Evolutionary conservation across 305 asterid species (phyloP).

Genomic region (Stenogyne calaminthoides): DNA sequence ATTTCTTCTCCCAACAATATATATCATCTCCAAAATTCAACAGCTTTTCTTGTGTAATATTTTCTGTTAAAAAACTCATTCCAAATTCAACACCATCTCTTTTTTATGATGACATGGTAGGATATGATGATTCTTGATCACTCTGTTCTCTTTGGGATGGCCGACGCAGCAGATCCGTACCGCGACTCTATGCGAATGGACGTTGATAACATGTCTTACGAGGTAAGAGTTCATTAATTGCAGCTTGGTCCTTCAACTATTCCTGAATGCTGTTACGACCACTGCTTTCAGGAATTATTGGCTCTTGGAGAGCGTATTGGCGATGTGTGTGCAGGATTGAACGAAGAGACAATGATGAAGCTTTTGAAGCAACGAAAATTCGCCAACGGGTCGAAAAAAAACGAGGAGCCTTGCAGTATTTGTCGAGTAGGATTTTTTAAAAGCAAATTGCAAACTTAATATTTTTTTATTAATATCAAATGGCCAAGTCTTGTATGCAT

Average conservation of each 20-base stretch:
- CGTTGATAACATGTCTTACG: slow-evolving; percentile 96
- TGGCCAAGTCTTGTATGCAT: too few species aligned
- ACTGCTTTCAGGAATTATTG: slow-evolving; percentile 65
- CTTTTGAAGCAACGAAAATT: slow-evolving; percentile 65
- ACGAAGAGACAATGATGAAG: slow-evolving; percentile 57
- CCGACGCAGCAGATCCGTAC: slow-evolving; percentile 73
- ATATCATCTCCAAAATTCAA: too few species aligned
- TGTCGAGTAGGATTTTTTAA: slow-evolving; percentile 88
- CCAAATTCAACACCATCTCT: slow-evolving; percentile 5
- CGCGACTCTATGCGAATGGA: slow-evolving; percentile 96
- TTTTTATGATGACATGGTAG: slow-evolving; percentile 40
- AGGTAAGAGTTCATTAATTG: slow-evolving; percentile 41
- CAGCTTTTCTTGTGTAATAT: not conserved
- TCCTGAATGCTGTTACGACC: not conserved
- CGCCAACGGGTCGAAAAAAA: slow-evolving; percentile 18
- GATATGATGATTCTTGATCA: slow-evolving; percentile 89
- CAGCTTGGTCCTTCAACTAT: not conserved
- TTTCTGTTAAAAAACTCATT: not conserved
- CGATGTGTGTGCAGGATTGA: slow-evolving; percentile 79
- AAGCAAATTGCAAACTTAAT: not conserved
- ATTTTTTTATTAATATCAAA: not conserved
- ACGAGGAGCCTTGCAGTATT: slow-evolving; percentile 78
- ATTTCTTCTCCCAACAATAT: too few species aligned
- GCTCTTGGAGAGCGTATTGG: slow-evolving; percentile 95
- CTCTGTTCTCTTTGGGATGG: slow-evolving; percentile 73